These are phyloP conservation scores for Aureobasidium pullulans DNA, from an alignment of 2,329 filamentous ascomycete species.

Conservation along the genomic window DNA sequence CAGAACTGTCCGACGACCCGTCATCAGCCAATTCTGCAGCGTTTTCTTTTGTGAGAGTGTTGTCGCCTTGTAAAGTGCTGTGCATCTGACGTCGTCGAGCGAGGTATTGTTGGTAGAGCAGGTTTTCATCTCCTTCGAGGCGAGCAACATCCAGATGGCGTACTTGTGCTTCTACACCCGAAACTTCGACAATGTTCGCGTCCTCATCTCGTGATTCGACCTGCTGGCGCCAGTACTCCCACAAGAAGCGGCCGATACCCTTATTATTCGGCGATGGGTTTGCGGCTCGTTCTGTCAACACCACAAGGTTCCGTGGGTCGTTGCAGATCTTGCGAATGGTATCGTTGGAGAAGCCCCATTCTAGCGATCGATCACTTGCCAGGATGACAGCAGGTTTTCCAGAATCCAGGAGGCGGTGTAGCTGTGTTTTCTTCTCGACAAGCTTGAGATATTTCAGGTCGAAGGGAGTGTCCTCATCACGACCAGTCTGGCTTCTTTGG, in stretches of 20 bases:
- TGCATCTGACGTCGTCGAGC: constrained; percentile 83
- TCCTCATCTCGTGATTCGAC: constrained; percentile 9
- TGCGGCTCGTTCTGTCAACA: constrained; percentile 70
- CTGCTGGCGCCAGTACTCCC: constrained; percentile 46
- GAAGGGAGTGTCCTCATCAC: constrained; percentile 62
- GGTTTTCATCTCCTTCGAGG: constrained; percentile 71
- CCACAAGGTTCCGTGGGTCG: constrained; percentile 73
- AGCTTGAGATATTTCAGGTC: constrained; percentile 82
- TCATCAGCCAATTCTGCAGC: constrained; percentile 51
- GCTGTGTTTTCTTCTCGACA: constrained; percentile 72
- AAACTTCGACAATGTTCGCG: constrained; percentile 4
- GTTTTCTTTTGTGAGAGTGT: constrained; percentile 59
- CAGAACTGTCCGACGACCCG: constrained; percentile 76
- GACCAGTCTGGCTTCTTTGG: constrained; percentile 18
- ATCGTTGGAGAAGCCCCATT: constrained; percentile 91
- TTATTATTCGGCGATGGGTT: constrained; percentile 31
- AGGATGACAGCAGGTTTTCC: constrained; percentile 66
- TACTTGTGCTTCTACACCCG: neutral
- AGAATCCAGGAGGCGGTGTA: constrained; percentile 59
- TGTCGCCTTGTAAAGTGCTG: constrained; percentile 66
- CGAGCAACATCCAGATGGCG: constrained; percentile 31
- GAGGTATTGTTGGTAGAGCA: constrained; percentile 84
- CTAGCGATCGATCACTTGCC: constrained; percentile 80
- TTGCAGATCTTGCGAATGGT: constrained; percentile 66
- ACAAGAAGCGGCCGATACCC: constrained; percentile 67